Conservation (phyloP, 768 basidiomycete species). For the Austroboletus eburneus region DNA sequence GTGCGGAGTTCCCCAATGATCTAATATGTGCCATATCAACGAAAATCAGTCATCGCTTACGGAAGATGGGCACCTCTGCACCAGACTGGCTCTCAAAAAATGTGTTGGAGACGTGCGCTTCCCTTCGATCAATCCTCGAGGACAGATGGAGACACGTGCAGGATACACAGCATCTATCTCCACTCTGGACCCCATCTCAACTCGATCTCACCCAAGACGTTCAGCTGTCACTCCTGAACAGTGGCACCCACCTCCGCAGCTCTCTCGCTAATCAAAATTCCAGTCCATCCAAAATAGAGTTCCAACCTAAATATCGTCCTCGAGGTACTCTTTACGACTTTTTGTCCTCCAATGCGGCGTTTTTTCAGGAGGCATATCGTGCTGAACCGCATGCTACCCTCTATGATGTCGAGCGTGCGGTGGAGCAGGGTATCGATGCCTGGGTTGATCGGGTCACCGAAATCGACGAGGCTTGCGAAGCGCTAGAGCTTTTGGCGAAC, state of each 20-base stretch:
- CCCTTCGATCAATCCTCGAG: constrained; percentile 23
- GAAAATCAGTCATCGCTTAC: constrained; percentile 36
- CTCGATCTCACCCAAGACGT: constrained; percentile 31
- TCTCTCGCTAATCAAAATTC: constrained; percentile 7
- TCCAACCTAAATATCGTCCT: constrained; percentile 1
- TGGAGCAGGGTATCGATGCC: constrained; percentile 28
- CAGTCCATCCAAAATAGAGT: background rate
- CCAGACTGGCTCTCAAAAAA: constrained; percentile 15
- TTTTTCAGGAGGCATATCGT: constrained; percentile 7
- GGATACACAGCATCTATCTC: constrained; percentile 20
- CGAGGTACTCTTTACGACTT: constrained; percentile 18
- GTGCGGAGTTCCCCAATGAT: no score
- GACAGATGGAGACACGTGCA: constrained; percentile 35
- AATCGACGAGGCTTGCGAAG: constrained; percentile 11
- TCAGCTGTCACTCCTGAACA: constrained; percentile 29
- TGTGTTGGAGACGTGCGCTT: constrained; percentile 8
- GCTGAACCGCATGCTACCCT: constrained; percentile 20
- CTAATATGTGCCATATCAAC: background rate
- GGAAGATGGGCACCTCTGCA: constrained; percentile 30
- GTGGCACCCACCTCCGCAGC: constrained; percentile 26
- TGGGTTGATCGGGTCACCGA: constrained; percentile 29
- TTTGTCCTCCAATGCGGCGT: constrained; percentile 6
- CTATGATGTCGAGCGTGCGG: constrained; percentile 36
- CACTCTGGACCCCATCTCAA: constrained; percentile 28
- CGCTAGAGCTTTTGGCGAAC: constrained; percentile 22